phyloP scores from a whole-genome alignment of 305 asterid species.

The Rubia balearica region DNA sequence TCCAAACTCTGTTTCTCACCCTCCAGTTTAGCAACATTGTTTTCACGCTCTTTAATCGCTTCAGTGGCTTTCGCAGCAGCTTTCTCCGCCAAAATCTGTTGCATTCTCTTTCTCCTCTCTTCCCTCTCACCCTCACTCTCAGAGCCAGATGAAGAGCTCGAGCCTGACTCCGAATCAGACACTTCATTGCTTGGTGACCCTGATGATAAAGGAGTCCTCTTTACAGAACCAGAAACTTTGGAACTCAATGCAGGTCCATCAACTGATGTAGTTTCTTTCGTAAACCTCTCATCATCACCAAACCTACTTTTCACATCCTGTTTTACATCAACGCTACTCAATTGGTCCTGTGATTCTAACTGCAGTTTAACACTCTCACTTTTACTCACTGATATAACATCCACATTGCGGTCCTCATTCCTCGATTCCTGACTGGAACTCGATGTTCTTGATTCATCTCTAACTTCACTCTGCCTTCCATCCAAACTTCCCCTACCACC shows the following conservation, averaged over 20 bases:
- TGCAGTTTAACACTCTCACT: conserved; percentile 25
- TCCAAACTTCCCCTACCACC: conserved; percentile 20
- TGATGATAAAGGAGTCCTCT: conserved; percentile 44
- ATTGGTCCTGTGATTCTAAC: conserved; percentile 21
- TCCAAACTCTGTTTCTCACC: conserved; percentile 95
- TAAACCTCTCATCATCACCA: conserved; percentile 29
- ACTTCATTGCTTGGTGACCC: conserved; percentile 56
- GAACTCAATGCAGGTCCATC: conserved; percentile 32
- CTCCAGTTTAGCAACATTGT: conserved; percentile 78
- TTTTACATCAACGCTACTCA: conserved; percentile 31
- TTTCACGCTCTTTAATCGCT: conserved; percentile 83
- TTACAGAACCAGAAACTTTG: conserved; percentile 34
- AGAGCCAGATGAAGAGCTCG: conserved; percentile 68
- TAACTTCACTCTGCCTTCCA: conserved; percentile 36
- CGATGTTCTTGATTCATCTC: conserved; percentile 33
- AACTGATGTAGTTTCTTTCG: conserved; percentile 25
- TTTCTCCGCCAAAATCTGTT: conserved; percentile 77
- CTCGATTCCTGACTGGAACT: conserved; percentile 30
- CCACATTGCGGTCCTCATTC: conserved; percentile 31
- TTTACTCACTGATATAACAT: conserved; percentile 20
- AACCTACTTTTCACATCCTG: conserved; percentile 29
- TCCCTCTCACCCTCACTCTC: conserved; percentile 84
- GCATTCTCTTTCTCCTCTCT: conserved; percentile 78
- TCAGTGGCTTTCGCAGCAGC: conserved; percentile 83
- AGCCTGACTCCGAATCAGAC: conserved; percentile 74